Evolutionary conservation across 2,329 filamentous ascomycete genomes (phyloP), one percentile per base, ranked within the genome.

Genomic region (Arachnomyces sp.): DNA sequence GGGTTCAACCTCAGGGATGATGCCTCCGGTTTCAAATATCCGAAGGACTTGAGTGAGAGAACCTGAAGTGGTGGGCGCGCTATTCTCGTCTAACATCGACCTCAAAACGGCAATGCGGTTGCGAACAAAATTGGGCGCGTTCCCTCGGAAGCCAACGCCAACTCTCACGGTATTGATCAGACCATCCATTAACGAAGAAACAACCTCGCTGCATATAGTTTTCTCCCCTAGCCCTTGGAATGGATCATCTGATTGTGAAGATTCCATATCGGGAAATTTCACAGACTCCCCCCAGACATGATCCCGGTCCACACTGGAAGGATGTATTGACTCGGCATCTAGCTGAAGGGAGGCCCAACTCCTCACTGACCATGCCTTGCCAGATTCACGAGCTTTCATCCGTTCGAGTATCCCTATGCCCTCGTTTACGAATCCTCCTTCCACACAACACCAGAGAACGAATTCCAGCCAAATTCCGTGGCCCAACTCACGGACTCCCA

Each of bases 201-300:
- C 66, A 8, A 80, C 67, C 55, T 81, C 77, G 31, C 65, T 64
- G 50, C 75, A 79, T 49, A 81, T 68, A 0, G 72, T 77, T 36
- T 64, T 57, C 31, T 46, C 44, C 2, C 61, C 65, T 28, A 68
- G 58, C n/a, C 66, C 64, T 20, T 60, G 53, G 43, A 67, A 65
- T 2, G 58, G 40, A 12, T 44, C 43, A n/a, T 38, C 46, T 13
- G 46, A 49, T 30, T 46, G 39, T 13, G 47, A 38, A 8, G 46
- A 16, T 30, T 40, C 43, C 12, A 39, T 30, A 12, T 39, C 43
- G 5, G 42, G 30, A 4, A 43, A 34, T 32, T 47, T 36, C 14
- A 51, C 53, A 12, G 60, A 57, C 34, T 52, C 52, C 32, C 55
- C 58, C 63, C 63, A 66, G 14, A 49, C 56, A 28, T 59, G 53